Evolutionary conservation across 1,284 basidiomycete genomes (phyloP).

Genomic region (Malassezia globosa): DNA sequence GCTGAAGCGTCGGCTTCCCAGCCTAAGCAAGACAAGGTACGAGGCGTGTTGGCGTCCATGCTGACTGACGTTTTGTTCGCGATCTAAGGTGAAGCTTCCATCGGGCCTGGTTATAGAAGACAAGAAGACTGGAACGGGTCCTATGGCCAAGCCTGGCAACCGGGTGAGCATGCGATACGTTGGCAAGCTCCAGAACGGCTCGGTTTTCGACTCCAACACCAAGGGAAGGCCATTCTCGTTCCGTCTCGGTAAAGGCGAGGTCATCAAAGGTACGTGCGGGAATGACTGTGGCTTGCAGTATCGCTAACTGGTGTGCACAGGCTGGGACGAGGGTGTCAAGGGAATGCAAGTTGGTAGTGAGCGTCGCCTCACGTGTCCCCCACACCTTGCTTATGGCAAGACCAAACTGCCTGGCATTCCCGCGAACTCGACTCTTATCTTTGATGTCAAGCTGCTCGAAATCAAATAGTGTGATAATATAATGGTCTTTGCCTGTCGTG

Average conservation of each 20-base stretch:
- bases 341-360: conserved; percentile 90
- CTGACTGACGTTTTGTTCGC: conserved; percentile 14
- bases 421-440: conserved; percentile 51
- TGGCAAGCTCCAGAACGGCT: conserved; percentile 74
- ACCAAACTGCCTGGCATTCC: conserved; percentile 52
- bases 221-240: conserved; percentile 81
- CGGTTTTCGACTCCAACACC: conserved; percentile 76
- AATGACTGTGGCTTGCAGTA: no score
- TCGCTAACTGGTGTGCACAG: conserved; percentile 3
- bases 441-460: conserved; percentile 53
- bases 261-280: conserved; percentile 64
- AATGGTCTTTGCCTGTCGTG: neutral
- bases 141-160: conserved; percentile 72
- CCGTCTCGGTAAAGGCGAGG: conserved; percentile 73
- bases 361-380: conserved; percentile 66
- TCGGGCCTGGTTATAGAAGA: conserved; percentile 72
- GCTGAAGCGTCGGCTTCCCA: conserved; percentile 38
- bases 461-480: conserved; percentile 50
- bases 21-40: conserved; percentile 48
- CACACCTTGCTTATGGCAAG: conserved; percentile 52
- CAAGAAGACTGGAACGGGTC: conserved; percentile 65
- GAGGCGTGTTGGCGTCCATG: conserved; percentile 31
- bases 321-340: conserved; percentile 77
- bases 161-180: conserved; percentile 76
- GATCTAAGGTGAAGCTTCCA: conserved; percentile 52